phyloP scores from a whole-genome alignment of 768 basidiomycete species.

The Rickenella mellea region DNA sequence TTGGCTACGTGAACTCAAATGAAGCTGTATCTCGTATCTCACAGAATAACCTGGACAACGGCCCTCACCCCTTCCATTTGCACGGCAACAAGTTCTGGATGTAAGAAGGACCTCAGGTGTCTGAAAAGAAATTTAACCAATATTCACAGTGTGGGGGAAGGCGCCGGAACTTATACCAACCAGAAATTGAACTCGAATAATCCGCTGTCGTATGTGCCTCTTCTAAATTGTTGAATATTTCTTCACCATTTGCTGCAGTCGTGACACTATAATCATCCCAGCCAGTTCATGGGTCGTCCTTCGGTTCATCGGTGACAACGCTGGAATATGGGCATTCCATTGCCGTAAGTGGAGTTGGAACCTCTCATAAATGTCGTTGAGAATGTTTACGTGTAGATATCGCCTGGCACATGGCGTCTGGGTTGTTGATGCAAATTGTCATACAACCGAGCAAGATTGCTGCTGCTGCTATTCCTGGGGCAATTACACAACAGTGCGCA shows the following conservation, averaged over 20 bases:
- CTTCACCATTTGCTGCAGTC: no score
- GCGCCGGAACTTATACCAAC: constrained; percentile 22
- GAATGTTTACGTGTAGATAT: constrained; percentile 4
- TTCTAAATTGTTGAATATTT: no score
- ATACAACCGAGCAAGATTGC: constrained; percentile 25
- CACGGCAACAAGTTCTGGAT: constrained; percentile 22
- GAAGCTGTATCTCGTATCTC: no score
- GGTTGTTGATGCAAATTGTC: constrained; percentile 31
- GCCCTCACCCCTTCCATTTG: constrained; percentile 27
- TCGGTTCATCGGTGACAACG: constrained; percentile 33
- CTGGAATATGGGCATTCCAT: constrained; percentile 38
- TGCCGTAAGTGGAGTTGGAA: constrained; percentile 29
- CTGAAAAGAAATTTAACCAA: neutral
- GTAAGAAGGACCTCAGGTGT: no score
- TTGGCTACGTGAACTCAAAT: no score
- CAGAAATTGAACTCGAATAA: constrained; percentile 23
- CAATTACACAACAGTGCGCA: constrained; percentile 23
- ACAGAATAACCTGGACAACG: constrained; percentile 21
- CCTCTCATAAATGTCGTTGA: no score
- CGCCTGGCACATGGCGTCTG: constrained; percentile 32
- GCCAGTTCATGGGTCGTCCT: constrained; percentile 26
- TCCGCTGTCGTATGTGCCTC: constrained; percentile 19
- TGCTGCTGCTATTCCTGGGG: constrained; percentile 23
- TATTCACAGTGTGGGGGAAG: constrained; percentile 22
- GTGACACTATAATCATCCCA: constrained; percentile 33